These are phyloP conservation scores for Trypanosoma platydactyli DNA, from an alignment of 208 protist genomes.

Conservation along the genomic window DNA sequence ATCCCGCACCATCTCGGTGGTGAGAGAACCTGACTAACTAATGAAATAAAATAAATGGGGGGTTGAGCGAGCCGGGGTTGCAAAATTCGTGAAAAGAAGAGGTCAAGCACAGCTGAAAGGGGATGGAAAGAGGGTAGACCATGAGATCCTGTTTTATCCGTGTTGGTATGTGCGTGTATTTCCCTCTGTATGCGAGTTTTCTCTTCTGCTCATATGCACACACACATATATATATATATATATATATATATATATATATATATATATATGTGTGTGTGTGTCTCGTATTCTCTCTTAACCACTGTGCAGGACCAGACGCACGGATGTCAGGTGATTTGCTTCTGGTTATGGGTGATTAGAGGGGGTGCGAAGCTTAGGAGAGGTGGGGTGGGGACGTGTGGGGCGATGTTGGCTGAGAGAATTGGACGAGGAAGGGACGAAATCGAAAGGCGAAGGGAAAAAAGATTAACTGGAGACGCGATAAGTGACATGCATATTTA, in stretches of 20 bases:
- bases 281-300: neutral
- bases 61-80: too few species aligned
- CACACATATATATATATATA: neutral
- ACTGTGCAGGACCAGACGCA: neutral
- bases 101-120: too few species aligned
- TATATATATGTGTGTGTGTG: constrained; percentile 3
- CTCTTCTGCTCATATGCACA: neutral
- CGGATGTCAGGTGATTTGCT: neutral
- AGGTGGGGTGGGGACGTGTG: neutral
- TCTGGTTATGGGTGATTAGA: neutral
- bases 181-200: neutral
- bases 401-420: neutral
- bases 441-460: neutral
- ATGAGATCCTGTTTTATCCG: constrained; percentile 11
- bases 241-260: neutral
- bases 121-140: too few species aligned
- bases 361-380: neutral
- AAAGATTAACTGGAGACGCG: neutral
- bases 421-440: neutral
- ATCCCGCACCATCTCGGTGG: too few species aligned
- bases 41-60: too few species aligned
- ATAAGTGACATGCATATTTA: neutral
- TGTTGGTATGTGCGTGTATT: neutral
- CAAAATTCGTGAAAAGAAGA: too few species aligned
- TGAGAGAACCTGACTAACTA: too few species aligned